phyloP scores from a whole-genome alignment of 495 filamentous ascomycete species.

The Echria macrotheca region DNA sequence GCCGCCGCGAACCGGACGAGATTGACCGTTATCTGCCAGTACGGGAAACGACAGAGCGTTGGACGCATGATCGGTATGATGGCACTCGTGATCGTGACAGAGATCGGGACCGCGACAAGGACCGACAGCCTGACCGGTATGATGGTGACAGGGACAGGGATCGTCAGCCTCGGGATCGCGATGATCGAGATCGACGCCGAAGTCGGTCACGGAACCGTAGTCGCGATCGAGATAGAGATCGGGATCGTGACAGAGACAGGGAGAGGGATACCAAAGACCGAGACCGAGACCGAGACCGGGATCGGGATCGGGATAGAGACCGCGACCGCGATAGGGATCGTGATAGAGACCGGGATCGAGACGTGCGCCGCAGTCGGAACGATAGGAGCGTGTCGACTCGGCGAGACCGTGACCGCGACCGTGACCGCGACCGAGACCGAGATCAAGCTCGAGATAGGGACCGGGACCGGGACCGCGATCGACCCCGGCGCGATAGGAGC shows the following conservation, averaged over 20 bases:
- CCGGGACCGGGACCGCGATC: not conserved
- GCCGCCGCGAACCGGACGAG: slow-evolving; percentile 36
- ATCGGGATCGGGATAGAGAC: slow-evolving; percentile 15
- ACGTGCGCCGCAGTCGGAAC: slow-evolving; percentile 1
- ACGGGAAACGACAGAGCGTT: slow-evolving; percentile 19
- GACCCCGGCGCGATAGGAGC: slow-evolving; percentile 11
- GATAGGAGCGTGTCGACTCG: slow-evolving; percentile 9
- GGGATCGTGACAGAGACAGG: slow-evolving; percentile 16
- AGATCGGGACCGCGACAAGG: slow-evolving; percentile 16
- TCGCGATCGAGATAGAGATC: slow-evolving; percentile 11
- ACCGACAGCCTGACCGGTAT: slow-evolving; percentile 12
- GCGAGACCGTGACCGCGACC: slow-evolving; percentile 16
- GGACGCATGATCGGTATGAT: slow-evolving; percentile 15
- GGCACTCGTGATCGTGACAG: slow-evolving; percentile 22
- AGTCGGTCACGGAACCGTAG: slow-evolving; percentile 11
- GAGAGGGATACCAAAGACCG: slow-evolving; percentile 16
- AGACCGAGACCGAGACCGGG: slow-evolving; percentile 16
- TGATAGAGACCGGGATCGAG: slow-evolving; percentile 18
- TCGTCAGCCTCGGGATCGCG: slow-evolving; percentile 25
- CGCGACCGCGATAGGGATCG: slow-evolving; percentile 12
- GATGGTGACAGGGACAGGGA: slow-evolving; percentile 28
- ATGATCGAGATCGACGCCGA: slow-evolving; percentile 6
- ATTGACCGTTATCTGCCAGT: slow-evolving; percentile 42
- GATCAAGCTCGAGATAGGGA: not conserved
- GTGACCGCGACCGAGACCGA: slow-evolving; percentile 5